A percentile compares a stretch with the other conserved stretches of the same genome.
Conservation (phyloP, 495 filamentous ascomycete genomes). For the Trypethelium eluteriae region DNA sequence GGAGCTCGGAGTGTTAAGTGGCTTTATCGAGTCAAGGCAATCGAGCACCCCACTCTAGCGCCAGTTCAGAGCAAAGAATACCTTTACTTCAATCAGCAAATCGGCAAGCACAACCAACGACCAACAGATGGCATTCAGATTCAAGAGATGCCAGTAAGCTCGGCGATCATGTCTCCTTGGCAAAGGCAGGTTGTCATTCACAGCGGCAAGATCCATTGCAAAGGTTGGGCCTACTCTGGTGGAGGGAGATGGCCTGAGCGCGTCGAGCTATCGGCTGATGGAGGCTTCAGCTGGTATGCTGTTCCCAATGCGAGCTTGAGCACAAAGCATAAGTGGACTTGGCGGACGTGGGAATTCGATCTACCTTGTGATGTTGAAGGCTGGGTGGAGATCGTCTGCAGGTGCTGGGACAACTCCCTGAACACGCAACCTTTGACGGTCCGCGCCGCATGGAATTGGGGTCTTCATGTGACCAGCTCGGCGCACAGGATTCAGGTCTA, state of each 20-base stretch:
- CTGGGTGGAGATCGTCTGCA: conserved; percentile 40
- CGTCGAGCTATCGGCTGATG: conserved; percentile 51
- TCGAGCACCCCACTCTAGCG: conserved; percentile 36
- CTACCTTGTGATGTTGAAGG: conserved; percentile 40
- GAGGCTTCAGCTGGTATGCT: conserved; percentile 43
- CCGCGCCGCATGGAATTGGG: conserved; percentile 31
- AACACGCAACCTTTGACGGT: conserved; percentile 41
- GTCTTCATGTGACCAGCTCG: conserved; percentile 19
- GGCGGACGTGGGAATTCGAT: conserved; percentile 39
- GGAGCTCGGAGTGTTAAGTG: conserved; percentile 52
- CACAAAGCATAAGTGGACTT: conserved; percentile 36
- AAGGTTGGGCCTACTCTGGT: conserved; percentile 55
- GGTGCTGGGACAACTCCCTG: conserved; percentile 41
- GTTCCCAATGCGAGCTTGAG: conserved; percentile 34
- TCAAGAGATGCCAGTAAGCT: conserved; percentile 57
- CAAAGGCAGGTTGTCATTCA: conserved; percentile 42
- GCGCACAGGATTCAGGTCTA: conserved; percentile 21
- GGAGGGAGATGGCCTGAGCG: conserved; percentile 52
- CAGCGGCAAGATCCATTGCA: conserved; percentile 44
- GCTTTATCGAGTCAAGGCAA: conserved; percentile 48
- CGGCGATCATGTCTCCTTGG: conserved; percentile 50
- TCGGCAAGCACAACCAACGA: conserved; percentile 50
- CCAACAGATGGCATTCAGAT: conserved; percentile 45
- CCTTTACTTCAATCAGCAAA: conserved; percentile 51
- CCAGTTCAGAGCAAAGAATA: conserved; percentile 47